These are phyloP conservation scores for Caloboletus firmus DNA, from an alignment of 1,284 basidiomycete species.

Conservation along the genomic window DNA sequence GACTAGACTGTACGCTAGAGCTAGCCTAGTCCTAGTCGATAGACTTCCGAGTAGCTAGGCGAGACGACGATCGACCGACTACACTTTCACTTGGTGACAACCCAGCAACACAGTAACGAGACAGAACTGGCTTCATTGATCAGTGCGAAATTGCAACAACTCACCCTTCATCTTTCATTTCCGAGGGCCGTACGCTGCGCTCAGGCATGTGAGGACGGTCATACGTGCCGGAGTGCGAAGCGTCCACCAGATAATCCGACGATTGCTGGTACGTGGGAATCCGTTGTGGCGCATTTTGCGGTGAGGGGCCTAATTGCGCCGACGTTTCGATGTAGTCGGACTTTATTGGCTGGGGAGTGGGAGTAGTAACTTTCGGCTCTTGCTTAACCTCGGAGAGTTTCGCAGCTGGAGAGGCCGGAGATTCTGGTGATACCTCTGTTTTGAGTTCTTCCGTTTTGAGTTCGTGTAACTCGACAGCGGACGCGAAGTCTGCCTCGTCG, in stretches of 20 bases:
- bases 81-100: slow-evolving; percentile 39
- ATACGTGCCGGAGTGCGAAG: slow-evolving; percentile 36
- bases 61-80: slow-evolving; percentile 53
- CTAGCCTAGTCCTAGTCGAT: slow-evolving; percentile 65
- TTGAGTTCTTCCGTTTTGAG: slow-evolving; percentile 29
- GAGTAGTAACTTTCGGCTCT: slow-evolving; percentile 17
- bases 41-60: slow-evolving; percentile 40
- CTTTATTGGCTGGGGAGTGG: slow-evolving; percentile 20
- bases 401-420: slow-evolving; percentile 15
- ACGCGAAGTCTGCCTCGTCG: slow-evolving; percentile 63
- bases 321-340: slow-evolving; percentile 24
- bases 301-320: slow-evolving; percentile 20
- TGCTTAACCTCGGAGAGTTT: slow-evolving; percentile 22
- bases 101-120: slow-evolving; percentile 29
- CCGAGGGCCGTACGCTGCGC: slow-evolving; percentile 79
- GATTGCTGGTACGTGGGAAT: slow-evolving; percentile 76
- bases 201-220: slow-evolving; percentile 52
- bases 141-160: slow-evolving; percentile 33
- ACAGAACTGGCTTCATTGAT: slow-evolving; percentile 10
- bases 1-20: slow-evolving; percentile 62
- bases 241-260: slow-evolving; percentile 47
- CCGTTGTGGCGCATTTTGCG: slow-evolving; percentile 52
- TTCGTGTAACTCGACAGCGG: slow-evolving; percentile 41
- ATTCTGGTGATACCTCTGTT: slow-evolving; percentile 16
- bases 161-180: slow-evolving; percentile 99